Evolutionary conservation across 495 filamentous ascomycete genomes (phyloP).

Genomic region (Annulohypoxylon stygium): DNA sequence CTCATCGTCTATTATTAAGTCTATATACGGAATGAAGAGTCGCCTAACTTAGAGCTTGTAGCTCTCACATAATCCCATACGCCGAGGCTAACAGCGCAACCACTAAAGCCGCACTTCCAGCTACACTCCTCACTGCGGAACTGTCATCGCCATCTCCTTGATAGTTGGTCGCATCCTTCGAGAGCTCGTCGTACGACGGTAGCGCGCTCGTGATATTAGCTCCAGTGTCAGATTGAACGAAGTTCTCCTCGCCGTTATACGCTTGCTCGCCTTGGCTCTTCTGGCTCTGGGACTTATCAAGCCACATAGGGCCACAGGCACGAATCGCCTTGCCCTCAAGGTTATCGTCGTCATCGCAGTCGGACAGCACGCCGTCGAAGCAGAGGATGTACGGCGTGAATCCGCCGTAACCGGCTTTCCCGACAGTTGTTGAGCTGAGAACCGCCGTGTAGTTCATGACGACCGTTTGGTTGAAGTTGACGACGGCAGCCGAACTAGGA

Average conservation of each 20-base stretch:
- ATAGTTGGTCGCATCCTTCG: slow-evolving; percentile 1
- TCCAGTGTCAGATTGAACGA: neutral
- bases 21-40: neutral
- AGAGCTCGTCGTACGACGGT: slow-evolving; percentile 13
- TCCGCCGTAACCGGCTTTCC: slow-evolving; percentile 3
- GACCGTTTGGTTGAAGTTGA: slow-evolving; percentile 25
- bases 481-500: neutral
- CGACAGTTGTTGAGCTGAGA: neutral
- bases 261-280: neutral
- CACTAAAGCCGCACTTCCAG: slow-evolving; percentile 12
- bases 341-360: slow-evolving; percentile 20
- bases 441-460: slow-evolving; percentile 25
- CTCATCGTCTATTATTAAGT: neutral
- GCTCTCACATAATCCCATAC: slow-evolving; percentile 4
- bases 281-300: neutral
- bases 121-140: slow-evolving; percentile 9
- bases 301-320: slow-evolving; percentile 17
- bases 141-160: slow-evolving; percentile 9
- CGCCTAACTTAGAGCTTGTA: neutral
- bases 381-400: slow-evolving; percentile 21
- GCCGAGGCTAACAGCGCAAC: slow-evolving; percentile 10
- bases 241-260: slow-evolving; percentile 6
- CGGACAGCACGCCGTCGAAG: slow-evolving; percentile 19
- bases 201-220: neutral
- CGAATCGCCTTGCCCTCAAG: slow-evolving; percentile 19